Conservation (phyloP, 495 filamentous ascomycete species). For the Bathelium albidoporum region DNA sequence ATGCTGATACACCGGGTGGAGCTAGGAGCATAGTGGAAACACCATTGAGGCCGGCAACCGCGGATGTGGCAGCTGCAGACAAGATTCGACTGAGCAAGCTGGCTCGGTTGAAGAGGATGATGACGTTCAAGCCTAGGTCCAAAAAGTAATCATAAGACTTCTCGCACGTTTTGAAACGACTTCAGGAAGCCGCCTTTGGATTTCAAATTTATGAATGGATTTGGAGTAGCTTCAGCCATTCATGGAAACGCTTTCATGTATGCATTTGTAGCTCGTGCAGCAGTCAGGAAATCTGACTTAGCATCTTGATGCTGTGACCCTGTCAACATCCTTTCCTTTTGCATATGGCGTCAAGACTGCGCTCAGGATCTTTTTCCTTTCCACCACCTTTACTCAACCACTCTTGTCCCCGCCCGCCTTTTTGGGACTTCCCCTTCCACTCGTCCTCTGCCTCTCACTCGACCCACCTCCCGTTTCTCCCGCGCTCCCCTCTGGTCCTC, state of each 20-base stretch:
- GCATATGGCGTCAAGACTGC: no score
- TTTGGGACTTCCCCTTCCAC: slow-evolving; percentile 37
- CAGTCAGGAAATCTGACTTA: no score
- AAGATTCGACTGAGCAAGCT: not conserved
- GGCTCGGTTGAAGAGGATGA: slow-evolving; percentile 1
- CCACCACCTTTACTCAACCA: slow-evolving; percentile 7
- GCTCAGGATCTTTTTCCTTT: not conserved
- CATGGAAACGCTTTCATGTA: not conserved
- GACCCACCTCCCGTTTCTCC: slow-evolving; percentile 23
- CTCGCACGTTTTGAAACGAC: not conserved
- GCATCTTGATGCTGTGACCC: no score
- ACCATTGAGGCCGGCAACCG: not conserved
- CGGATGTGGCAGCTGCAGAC: not conserved
- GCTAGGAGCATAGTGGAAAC: not conserved
- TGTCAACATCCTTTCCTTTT: no score
- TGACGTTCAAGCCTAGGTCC: not conserved
- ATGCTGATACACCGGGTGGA: not conserved
- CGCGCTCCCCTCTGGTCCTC: slow-evolving; percentile 34
- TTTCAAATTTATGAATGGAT: not conserved
- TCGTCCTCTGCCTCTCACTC: slow-evolving; percentile 32
- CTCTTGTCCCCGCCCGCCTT: slow-evolving; percentile 32
- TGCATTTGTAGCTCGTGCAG: no score
- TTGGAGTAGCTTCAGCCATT: not conserved
- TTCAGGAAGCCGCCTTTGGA: not conserved
- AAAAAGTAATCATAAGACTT: not conserved